Base-by-base conservation (phyloP, 768 basidiomycete species). In the Daedaleopsis sinensis region DNA sequence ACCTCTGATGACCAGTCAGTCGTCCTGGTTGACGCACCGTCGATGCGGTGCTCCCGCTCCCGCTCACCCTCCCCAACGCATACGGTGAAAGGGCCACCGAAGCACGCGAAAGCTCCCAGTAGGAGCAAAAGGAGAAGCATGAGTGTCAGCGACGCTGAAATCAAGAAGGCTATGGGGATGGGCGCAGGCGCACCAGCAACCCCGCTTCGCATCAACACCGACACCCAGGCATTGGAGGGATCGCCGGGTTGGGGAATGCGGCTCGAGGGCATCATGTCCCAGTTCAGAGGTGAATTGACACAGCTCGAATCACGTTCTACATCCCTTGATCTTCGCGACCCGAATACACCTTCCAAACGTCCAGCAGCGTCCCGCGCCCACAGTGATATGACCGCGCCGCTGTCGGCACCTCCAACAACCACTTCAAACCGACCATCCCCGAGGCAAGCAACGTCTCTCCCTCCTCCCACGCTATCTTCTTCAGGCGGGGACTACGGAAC, bases 211-310 rank as follows among this genome's bases (percentile, higher is more conserved):
- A 65, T 76, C 43, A 70, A 78, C 52, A 74, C 78, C 48, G 75
- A 72, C 60, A 69, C 47, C 74, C 79, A 54, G 75, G 79, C 65
- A 16, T 62, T 66, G 24, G 73, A 70, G 19, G 66, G 71, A 12
- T 65, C 69, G 7, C 65, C 64, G 7, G 74, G 73, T 24, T 82
- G 80, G 81, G 80, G 79, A 51, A 75, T 77, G 18, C 77, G 83
- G 5, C 73, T 90, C 38, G 80, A 78, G 69, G 88, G 86, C 43
- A 82, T 93, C 63, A 76, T 93, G 52, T 83, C 81, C 65, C 87
- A 92, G 61, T 88, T 94, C 74, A 82, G 84, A 73, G 90, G 88
- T 58, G 84, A 88, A 73, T 78, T 92, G 58, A 83, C 82, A 63
- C 83, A 87, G 61, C 75, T 91, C 62, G 90, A 88, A 64, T 81